Conservation (phyloP, 1,284 basidiomycete species). For the Gomphus sp. region DNA sequence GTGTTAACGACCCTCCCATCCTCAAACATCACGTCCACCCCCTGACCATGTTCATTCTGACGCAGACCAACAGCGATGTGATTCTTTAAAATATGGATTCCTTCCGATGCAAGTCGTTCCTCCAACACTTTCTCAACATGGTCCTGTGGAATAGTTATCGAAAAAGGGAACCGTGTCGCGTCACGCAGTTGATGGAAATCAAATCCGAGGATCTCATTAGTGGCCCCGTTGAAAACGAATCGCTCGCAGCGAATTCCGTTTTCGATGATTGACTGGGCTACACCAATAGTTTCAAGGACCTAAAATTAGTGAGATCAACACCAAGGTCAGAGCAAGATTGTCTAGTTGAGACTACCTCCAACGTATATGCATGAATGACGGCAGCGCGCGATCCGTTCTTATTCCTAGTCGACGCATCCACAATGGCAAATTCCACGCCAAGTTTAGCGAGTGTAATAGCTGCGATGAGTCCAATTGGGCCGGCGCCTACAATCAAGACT, state of each 20-base stretch:
- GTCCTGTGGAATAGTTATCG: slow-evolving; percentile 36
- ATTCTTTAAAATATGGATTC: slow-evolving; percentile 22
- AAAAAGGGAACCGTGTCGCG: slow-evolving; percentile 38
- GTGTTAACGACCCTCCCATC: slow-evolving; percentile 35
- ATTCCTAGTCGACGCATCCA: too few relatives aligned
- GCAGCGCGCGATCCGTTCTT: slow-evolving; percentile 27
- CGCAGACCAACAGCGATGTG: slow-evolving; percentile 18
- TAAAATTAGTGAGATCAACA: slow-evolving; percentile 17
- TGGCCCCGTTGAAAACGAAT: slow-evolving; percentile 24
- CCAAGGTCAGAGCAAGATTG: background rate
- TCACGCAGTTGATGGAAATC: slow-evolving; percentile 24
- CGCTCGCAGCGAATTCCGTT: slow-evolving; percentile 25
- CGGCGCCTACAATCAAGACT: too few relatives aligned
- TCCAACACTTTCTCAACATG: slow-evolving; percentile 36
- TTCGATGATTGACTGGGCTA: slow-evolving; percentile 30
- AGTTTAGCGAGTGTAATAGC: too few relatives aligned
- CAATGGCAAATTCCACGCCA: too few relatives aligned
- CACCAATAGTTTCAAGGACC: slow-evolving; percentile 38
- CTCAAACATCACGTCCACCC: slow-evolving; percentile 38
- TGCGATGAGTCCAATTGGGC: too few relatives aligned
- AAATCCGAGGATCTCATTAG: slow-evolving; percentile 18
- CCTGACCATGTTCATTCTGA: background rate
- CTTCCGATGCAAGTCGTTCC: slow-evolving; percentile 24
- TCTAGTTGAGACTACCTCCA: slow-evolving; percentile 22
- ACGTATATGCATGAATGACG: slow-evolving; percentile 35